Evolutionary conservation across 306 rosid species (phyloP), one percentile per base, ranked within the genome.

Genomic region (Vigna hirtella): DNA sequence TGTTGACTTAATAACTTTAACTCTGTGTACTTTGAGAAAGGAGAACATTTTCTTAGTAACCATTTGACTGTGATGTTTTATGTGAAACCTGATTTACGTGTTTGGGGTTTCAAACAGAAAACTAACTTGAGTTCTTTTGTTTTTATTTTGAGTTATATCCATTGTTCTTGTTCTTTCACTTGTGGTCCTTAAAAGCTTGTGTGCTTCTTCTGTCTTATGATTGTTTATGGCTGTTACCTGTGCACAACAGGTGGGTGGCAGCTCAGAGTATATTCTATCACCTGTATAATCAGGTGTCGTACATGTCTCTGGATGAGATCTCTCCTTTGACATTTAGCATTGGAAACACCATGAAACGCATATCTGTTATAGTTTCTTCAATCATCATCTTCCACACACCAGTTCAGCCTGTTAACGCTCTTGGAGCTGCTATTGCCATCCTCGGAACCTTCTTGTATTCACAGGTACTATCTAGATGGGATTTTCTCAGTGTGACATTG

Each of bases 321-420:
- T 93, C 98, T 79, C 98, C 97, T 66, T 87, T 93, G 91, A 91
- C 98, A 32, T 91, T 93, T 67, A 93, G 98, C 86, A 14, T 91
- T 14, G 97, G 98, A 62, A 93, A 93, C 91, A 91, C 98, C 79
- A 93, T 93, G 98, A 93, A 93, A 78, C 96, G 98, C 47, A 91
- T 93, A 18, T 91, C 98, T 0, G 98, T 93, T 66, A 93, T 91
- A 24, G 93, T 91, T 66, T 93, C 98, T 72, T 93, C 98, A 61
- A 93, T 93, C 89, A 91, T 91, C 83, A 93, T 93, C 86, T 93
- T 93, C 93, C 90, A 47, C 58, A 93, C 98, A 3, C 97, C 98
- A 4, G 92, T 93, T 85, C 98, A 89, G 85, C 97, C 98, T 4
- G 38, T 93, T 72, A 93, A 93, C 50, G 97, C 97, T 57, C 87